These are phyloP conservation scores for Pichia terricola DNA, from an alignment of 1,139 yeast species.

Conservation along the genomic window DNA sequence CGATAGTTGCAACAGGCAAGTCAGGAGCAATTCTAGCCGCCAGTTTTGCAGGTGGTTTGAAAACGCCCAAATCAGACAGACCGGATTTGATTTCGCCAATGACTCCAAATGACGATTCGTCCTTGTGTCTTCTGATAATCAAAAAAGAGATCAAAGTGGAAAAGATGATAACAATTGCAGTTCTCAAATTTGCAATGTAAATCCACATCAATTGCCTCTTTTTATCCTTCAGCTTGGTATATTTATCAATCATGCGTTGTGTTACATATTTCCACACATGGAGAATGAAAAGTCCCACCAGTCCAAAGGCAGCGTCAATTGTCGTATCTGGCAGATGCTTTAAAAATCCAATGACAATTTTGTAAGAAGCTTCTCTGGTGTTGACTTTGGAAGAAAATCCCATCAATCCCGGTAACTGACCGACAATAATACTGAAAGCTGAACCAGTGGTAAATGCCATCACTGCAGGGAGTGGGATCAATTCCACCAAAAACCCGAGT, in stretches of 20 bases:
- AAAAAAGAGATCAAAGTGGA: slow-evolving; percentile 66
- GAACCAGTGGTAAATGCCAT: slow-evolving; percentile 95
- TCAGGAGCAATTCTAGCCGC: slow-evolving; percentile 58
- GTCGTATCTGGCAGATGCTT: slow-evolving; percentile 61
- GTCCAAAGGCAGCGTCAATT: slow-evolving; percentile 83
- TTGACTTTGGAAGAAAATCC: slow-evolving; percentile 61
- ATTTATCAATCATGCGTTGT: slow-evolving; percentile 53
- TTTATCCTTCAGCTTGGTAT: slow-evolving; percentile 51
- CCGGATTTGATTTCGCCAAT: slow-evolving; percentile 80
- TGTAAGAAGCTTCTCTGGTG: slow-evolving; percentile 63
- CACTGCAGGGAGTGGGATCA: slow-evolving; percentile 86
- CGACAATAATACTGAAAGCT: slow-evolving; percentile 69
- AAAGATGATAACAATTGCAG: slow-evolving; percentile 71
- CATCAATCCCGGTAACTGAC: slow-evolving; percentile 83
- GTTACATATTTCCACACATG: slow-evolving; percentile 57
- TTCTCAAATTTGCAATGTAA: slow-evolving; percentile 66
- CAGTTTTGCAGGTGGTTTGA: slow-evolving; percentile 56
- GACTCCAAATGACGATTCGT: slow-evolving; percentile 41
- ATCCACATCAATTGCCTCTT: slow-evolving; percentile 42
- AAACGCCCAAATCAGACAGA: slow-evolving; percentile 64
- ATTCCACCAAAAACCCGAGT: slow-evolving; percentile 80
- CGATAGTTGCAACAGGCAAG: slow-evolving; percentile 76
- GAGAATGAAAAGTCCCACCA: slow-evolving; percentile 59
- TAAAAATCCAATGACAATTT: slow-evolving; percentile 61
- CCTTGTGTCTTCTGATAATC: slow-evolving; percentile 16